Evolutionary conservation across 2,329 filamentous ascomycete species (phyloP), one percentile per base, ranked within the genome.

Genomic region (Rhexocercosporidium sp.): DNA sequence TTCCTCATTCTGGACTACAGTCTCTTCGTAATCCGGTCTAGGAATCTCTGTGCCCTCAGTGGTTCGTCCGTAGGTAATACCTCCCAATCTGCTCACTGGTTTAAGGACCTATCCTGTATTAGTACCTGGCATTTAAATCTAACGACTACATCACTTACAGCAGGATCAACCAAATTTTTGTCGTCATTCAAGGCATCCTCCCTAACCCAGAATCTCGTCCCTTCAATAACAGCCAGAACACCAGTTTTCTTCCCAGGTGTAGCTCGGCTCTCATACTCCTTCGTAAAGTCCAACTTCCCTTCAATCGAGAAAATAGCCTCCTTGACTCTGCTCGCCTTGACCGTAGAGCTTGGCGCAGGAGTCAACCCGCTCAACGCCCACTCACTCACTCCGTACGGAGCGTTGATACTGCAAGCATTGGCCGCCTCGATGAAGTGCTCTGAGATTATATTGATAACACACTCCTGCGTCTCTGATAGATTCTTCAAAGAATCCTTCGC

Each of bases 341-440:
- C 93, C 4, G 87, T 84, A 66, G 87, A 90, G 72, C 85, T 84
- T 29, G 85, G 81, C 0, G 85, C 89, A 0, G 92, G 90, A 6
- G 91, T 92, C 70, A 97, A 81, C 0, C 94, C 94, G 34, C 86
- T 88, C 29, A 96, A 81, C 1, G 86, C 84, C 93, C 94, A 97
- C 79, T 97, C 94, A 0, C 88, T 91, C 0, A 87, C 81, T 0
- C 91, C 92, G 69, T 88, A 89, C 0, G 94, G 94, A 0, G 92
- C 87, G 78, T 97, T 92, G 74, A 96, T 88, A 57, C 85, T 85
- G 3, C 90, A 87, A n/a, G 89, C 84, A 79, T 97, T 97, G 57
- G 94, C 94, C 0, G 94, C 94, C 82, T 97, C 94, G 75, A 96
- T 76, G 76, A 90, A 97, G 76, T 90, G 86, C 81, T 97, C 94